Evolutionary conservation across 83 land plant genomes (phyloP).

Genomic region (Larix sibirica): DNA sequence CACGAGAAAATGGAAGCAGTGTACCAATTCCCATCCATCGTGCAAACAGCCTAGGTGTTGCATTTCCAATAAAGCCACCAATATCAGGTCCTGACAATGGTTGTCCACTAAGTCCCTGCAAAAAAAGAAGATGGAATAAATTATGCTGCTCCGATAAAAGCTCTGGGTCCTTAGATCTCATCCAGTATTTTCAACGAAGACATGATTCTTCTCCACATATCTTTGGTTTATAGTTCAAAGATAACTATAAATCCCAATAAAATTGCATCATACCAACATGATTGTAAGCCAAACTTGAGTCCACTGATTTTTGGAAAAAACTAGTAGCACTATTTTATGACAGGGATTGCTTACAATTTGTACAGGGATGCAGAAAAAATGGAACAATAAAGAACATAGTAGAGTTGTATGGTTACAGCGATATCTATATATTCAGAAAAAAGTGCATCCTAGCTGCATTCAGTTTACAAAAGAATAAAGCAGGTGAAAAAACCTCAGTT

Average conservation of each 20-base stretch:
- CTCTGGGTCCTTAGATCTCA: background rate
- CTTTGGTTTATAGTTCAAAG: background rate
- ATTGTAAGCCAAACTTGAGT: background rate
- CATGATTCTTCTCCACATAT: background rate
- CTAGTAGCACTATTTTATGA: background rate
- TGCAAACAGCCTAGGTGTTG: conserved; percentile 90
- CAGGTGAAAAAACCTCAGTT: no score
- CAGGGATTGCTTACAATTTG: background rate
- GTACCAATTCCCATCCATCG: conserved; percentile 99
- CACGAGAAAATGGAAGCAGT: conserved; percentile 92
- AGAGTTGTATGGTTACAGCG: background rate
- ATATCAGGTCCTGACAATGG: conserved; percentile 96
- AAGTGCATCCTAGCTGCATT: no score
- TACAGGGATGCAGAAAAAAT: background rate
- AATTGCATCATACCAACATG: background rate
- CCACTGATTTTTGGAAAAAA: background rate
- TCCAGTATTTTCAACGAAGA: background rate
- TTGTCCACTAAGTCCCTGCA: conserved; percentile 95
- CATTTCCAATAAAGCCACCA: conserved; percentile 98
- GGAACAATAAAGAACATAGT: background rate
- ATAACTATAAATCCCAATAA: background rate
- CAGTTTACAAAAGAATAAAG: no score
- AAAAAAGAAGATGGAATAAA: background rate
- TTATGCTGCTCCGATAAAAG: background rate
- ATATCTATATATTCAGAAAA: background rate